phyloP scores from a whole-genome alignment of 805 yeast species.

The Suhomyces sp. region DNA sequence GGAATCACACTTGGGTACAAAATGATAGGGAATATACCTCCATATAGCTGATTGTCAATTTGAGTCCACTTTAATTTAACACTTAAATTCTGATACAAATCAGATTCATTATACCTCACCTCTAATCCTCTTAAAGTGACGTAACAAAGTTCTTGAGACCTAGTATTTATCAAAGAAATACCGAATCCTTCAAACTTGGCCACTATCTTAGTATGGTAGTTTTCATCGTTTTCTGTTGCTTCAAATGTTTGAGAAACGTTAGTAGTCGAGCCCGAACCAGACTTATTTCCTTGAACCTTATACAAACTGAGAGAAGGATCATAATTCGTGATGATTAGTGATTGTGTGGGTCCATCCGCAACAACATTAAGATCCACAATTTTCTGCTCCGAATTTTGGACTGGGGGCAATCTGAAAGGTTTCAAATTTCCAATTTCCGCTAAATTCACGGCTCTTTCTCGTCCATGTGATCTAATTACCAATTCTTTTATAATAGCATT shows the following conservation, averaged over 20 bases:
- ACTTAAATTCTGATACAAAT: conserved; percentile 75
- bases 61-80: conserved; percentile 92
- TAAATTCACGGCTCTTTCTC: conserved; percentile 75
- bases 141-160: conserved; percentile 77
- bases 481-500: conserved; percentile 84
- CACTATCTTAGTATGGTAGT: conserved; percentile 51
- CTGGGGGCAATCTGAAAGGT: conserved; percentile 74
- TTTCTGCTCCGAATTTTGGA: conserved; percentile 36
- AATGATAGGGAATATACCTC: conserved; percentile 84
- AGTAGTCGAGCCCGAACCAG: conserved; percentile 27
- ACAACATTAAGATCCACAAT: conserved; percentile 87
- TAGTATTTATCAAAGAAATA: conserved; percentile 72
- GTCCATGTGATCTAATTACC: conserved; percentile 65
- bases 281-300: conserved; percentile 42
- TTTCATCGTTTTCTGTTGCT: conserved; percentile 51
- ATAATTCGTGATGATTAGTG: conserved; percentile 78
- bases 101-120: conserved; percentile 77
- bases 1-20: conserved; percentile 90
- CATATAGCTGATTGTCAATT: conserved; percentile 86
- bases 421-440: conserved; percentile 91
- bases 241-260: conserved; percentile 48
- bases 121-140: conserved; percentile 82
- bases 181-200: conserved; percentile 84
- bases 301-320: conserved; percentile 78
- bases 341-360: conserved; percentile 95